Evolutionary conservation across 192 early-diverging fungal genomes (phyloP).

Genomic region (Tieghemiomyces parasiticus): DNA sequence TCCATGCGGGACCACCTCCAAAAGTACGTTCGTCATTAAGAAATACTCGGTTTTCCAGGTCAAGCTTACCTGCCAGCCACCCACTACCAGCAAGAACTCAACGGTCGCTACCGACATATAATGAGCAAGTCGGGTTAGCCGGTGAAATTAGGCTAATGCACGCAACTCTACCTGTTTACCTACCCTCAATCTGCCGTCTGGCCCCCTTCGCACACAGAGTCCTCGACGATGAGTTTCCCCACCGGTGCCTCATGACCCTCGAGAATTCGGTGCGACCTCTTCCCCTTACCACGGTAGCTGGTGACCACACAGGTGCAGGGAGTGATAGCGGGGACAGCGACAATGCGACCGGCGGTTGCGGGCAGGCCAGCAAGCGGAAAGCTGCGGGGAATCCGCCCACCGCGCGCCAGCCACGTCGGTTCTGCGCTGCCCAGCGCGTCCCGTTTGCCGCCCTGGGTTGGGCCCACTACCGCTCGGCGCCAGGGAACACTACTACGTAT

Average conservation of each 20-base stretch:
- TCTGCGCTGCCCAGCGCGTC: neutral
- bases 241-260: constrained; percentile 2
- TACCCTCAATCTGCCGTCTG: no score
- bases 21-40: neutral
- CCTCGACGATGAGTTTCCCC: neutral
- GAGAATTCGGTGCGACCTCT: neutral
- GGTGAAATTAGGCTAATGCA: neutral
- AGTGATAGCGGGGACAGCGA: neutral
- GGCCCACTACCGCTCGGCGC: neutral
- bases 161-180: neutral
- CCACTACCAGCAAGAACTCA: neutral
- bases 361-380: neutral
- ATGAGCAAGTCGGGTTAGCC: no score
- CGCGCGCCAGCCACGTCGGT: neutral
- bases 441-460: neutral
- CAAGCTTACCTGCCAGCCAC: neutral
- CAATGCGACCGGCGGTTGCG: neutral
- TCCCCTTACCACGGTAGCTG: neutral
- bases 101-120: neutral
- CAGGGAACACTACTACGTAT: neutral
- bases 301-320: neutral
- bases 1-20: neutral
- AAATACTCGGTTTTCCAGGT: neutral
- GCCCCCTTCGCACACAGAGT: neutral
- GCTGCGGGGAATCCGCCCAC: neutral